phyloP scores from a whole-genome alignment of 306 rosid species.

The Nissolia schottii region DNA sequence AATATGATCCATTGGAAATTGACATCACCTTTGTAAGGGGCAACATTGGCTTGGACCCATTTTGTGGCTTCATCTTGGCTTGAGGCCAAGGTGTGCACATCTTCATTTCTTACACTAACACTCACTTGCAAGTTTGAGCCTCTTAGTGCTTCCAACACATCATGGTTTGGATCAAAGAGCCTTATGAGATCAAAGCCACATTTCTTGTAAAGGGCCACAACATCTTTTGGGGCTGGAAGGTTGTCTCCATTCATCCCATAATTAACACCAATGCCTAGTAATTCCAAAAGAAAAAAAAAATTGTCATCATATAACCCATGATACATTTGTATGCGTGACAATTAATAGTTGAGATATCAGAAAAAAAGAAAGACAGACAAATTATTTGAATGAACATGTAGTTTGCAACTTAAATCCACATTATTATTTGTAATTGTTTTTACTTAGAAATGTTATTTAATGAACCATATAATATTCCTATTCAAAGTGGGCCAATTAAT shows the following conservation, averaged over 20 bases:
- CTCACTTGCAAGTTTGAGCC: constrained; percentile 19
- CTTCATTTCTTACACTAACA: constrained; percentile 1
- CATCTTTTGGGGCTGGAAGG: constrained; percentile 22
- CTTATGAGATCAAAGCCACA: constrained; percentile 12
- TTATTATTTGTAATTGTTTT: too few species aligned
- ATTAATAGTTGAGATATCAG: too few species aligned
- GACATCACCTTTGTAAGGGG: constrained; percentile 1
- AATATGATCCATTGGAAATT: background rate
- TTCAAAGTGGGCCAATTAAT: too few species aligned
- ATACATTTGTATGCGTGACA: background rate
- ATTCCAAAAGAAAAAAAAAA: background rate
- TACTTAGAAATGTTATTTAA: too few species aligned
- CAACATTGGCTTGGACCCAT: constrained; percentile 21
- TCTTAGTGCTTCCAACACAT: constrained; percentile 12
- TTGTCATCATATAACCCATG: background rate
- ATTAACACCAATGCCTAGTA: constrained; percentile 20
- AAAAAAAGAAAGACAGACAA: background rate
- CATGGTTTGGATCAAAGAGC: constrained; percentile 25
- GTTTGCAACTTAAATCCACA: too few species aligned
- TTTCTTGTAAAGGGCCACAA: background rate
- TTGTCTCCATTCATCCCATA: constrained; percentile 18
- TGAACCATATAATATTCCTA: too few species aligned
- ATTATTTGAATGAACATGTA: background rate
- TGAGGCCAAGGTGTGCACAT: background rate
- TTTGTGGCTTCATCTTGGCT: background rate